Evolutionary conservation across 192 early-diverging fungal genomes (phyloP), one percentile per base, ranked within the genome.

Genomic region (Mortierella hygrophila): DNA sequence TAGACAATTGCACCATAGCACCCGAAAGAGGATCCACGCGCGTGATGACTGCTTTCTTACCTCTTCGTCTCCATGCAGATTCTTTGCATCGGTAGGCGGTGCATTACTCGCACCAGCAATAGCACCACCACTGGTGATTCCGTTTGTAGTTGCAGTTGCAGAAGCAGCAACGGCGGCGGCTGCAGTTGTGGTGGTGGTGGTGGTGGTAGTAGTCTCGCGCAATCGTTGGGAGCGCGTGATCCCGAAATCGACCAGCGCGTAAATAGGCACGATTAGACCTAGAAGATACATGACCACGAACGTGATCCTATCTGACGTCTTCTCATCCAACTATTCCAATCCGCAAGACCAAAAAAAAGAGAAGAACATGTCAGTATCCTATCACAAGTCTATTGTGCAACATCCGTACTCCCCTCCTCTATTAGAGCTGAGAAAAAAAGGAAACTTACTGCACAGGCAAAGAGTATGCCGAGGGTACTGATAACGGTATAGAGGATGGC

Each of bases 251-350:
- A 46, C 75, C 4, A 76, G 42, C 3, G 57, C 75, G 26, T 76
- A 65, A 35, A 76, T 76, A 2, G 75, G 75, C 1, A 76, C 75
- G n/a, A 76, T 76, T 23, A 76, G 26, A 15, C 75, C 57, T 23
- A 76, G 41, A 13, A 76, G 54, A 23, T 76, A 76, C 75, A 68
- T 76, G 57, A 68, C 60, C 38, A 57, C 75, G 38, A 68, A 76
- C 18, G 60, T 76, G n/a, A 76, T 76, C 60, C 75, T 60, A 21
- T 76, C 75, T 4, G 75, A 63, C 60, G 49, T 16, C 75, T 76
- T 76, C 44, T 76, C 75, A 26, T 76, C 75, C 60, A 76, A 63
- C 75, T 76, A 49, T 26, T 6, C 16, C 49, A 15, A 52, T 21
- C 4, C 16, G 0, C 49, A 65, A 35, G 13, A 26, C 9, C 6